Evolutionary conservation across 73 alveolate genomes (phyloP).

Genomic region (Stentor roeselii): DNA sequence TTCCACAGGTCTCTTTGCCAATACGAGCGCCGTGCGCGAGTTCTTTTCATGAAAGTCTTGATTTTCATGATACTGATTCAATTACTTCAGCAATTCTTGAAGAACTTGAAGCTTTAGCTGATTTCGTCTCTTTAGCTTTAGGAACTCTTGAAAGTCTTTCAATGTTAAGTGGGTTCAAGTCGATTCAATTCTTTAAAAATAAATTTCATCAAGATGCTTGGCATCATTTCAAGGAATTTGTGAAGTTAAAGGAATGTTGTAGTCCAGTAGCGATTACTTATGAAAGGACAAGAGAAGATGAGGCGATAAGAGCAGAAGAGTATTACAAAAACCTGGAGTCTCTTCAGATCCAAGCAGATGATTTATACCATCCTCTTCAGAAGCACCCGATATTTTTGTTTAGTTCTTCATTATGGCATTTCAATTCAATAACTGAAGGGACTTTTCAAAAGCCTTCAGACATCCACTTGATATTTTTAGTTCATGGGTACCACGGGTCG

Average conservation of each 20-base stretch:
- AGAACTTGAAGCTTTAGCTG: conserved; percentile 22
- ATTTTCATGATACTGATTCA: conserved; percentile 44
- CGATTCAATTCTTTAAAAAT: background rate
- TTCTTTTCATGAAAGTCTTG: conserved; percentile 32
- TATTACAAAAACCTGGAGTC: conserved; percentile 44
- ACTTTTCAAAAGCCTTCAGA: conserved; percentile 58
- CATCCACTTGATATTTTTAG: conserved; percentile 83
- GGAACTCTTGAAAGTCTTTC: background rate
- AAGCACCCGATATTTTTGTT: conserved; percentile 63
- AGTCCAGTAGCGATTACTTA: background rate
- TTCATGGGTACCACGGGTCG: conserved; percentile 97
- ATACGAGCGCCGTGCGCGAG: background rate
- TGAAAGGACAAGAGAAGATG: conserved; percentile 35
- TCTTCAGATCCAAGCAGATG: conserved; percentile 46
- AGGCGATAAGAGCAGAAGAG: conserved; percentile 41
- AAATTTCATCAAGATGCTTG: background rate
- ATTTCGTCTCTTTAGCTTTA: background rate
- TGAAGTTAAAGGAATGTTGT: background rate
- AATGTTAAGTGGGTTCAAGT: background rate
- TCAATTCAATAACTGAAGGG: conserved; percentile 52
- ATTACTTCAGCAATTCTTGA: conserved; percentile 53
- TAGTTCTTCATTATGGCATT: conserved; percentile 43
- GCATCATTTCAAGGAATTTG: background rate
- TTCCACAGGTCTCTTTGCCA: background rate
- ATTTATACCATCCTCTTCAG: conserved; percentile 44